phyloP scores from a whole-genome alignment of 768 basidiomycete species.

The Podaxis sp. region DNA sequence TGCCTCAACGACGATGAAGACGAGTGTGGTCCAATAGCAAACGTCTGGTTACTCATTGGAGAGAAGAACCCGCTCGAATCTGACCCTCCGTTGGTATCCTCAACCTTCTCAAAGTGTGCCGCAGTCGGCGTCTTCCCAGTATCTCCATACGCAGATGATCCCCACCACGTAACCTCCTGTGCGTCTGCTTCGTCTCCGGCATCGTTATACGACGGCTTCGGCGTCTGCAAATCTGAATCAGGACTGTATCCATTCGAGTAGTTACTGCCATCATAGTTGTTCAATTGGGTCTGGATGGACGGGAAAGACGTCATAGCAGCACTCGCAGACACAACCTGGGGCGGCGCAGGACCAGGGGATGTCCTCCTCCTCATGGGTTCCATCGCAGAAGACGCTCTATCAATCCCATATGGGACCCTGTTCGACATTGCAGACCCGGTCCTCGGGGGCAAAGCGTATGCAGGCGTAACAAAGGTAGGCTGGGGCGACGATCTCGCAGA shows the following conservation, averaged over 20 bases:
- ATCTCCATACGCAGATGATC: slow-evolving; percentile 27
- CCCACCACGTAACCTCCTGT: slow-evolving; percentile 66
- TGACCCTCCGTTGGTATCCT: slow-evolving; percentile 38
- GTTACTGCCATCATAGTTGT: slow-evolving; percentile 30
- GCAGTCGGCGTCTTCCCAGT: slow-evolving; percentile 64
- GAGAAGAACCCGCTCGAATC: slow-evolving; percentile 74
- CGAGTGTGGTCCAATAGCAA: slow-evolving; percentile 34
- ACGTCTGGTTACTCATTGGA: slow-evolving; percentile 67
- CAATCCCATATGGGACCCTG: slow-evolving; percentile 47
- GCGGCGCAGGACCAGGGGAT: slow-evolving; percentile 49
- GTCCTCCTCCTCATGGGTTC: slow-evolving; percentile 62
- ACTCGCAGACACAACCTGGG: slow-evolving; percentile 54
- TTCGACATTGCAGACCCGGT: slow-evolving; percentile 74
- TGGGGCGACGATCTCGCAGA: slow-evolving; percentile 80
- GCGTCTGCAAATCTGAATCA: slow-evolving; percentile 30
- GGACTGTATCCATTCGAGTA: slow-evolving; percentile 35
- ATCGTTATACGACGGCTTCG: slow-evolving; percentile 28
- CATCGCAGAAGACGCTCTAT: slow-evolving; percentile 77
- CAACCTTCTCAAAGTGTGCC: slow-evolving; percentile 59
- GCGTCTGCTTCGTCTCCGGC: slow-evolving; percentile 31
- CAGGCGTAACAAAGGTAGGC: slow-evolving; percentile 45
- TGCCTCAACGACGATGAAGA: slow-evolving; percentile 15
- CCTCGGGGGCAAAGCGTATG: slow-evolving; percentile 46
- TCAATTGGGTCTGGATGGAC: slow-evolving; percentile 25
- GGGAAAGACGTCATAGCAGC: slow-evolving; percentile 53